Base-by-base conservation (phyloP, 805 yeast species). In the Barnettozyma sucrosica region DNA sequence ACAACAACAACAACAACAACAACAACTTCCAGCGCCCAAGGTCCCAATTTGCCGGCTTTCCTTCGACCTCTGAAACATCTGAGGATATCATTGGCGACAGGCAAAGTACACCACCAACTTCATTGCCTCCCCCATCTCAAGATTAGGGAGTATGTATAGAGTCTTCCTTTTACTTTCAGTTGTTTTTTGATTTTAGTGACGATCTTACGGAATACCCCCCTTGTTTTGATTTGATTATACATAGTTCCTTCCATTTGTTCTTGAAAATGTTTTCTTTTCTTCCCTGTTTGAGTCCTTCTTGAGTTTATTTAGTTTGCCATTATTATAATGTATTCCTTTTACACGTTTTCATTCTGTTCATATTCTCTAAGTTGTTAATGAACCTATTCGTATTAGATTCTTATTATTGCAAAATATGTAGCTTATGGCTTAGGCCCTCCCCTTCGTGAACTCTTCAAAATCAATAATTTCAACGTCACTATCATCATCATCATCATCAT, bases 381-480 rank as follows among this genome's bases (percentile, higher is more conserved):
- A n/a, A 32, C 36, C 18, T 32, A 6, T 25, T 9, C 28, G 28
- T 25, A 25, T 6, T 25, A 25, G 28, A 25, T 9, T 9, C 28
- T 25, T 13, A 25, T 25, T 32, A 14, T 16, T 34, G 37, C 37
- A 16, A 34, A 37, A 25, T 25, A 7, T 16, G 34, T 18, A 8
- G 30, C 7, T 25, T n/a, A 19, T 16, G 7, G 33, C n/a, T 41
- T 26, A 16, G 26, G 7, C 9, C 3, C 25, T 18, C 3, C 25
- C 32, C 14, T 28, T 26, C 26, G 24, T 25, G 19, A 44, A 50
- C 25, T 44, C 43, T 7, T 41, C 50, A 26, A 41, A 47, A 25
- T 44, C 48, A 26, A 52, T 25, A 7, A 49, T 4, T 30, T 44
- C 51, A 46, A 49, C 44, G 26, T 36, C 44, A 21, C 37, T n/a